Conservation (phyloP, 31 red algal species). For the Odonthalia washingtoniensis region DNA sequence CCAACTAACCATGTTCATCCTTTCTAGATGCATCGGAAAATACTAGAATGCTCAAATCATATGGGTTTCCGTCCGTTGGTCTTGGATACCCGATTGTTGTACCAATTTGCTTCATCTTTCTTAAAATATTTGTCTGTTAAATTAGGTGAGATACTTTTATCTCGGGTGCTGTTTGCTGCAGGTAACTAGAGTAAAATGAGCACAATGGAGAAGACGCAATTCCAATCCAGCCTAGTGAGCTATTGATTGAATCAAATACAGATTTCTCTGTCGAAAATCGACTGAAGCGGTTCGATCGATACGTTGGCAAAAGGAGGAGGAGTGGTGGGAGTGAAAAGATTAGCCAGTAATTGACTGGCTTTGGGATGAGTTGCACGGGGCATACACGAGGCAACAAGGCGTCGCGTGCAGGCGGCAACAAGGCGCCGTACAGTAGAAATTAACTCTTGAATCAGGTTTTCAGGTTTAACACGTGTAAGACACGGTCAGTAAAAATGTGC, state of each 20-base stretch:
- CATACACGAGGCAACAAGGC: no score
- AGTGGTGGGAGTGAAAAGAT: no score
- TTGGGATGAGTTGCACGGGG: no score
- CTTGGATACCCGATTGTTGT: neutral
- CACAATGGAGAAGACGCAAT: conserved; percentile 39
- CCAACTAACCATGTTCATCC: neutral
- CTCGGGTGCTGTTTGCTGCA: conserved; percentile 23
- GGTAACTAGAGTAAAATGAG: neutral
- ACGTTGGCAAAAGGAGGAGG: no score
- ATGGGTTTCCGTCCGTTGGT: neutral
- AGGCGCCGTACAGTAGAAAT: no score
- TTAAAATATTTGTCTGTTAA: conserved; percentile 15
- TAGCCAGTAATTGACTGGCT: no score
- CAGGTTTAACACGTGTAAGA: no score
- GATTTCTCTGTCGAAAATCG: no score
- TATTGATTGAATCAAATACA: conserved; percentile 9
- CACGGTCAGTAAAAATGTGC: no score
- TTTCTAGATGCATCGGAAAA: conserved; percentile 17
- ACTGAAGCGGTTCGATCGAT: no score
- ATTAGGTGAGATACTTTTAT: conserved; percentile 21
- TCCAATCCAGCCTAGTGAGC: conserved; percentile 24
- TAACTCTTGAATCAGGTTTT: no score
- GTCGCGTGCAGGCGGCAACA: no score
- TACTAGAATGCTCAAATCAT: neutral
- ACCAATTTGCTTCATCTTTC: conserved; percentile 21